phyloP scores from a whole-genome alignment of 2,329 filamentous ascomycete species.

The Trichoderma guizhouense region DNA sequence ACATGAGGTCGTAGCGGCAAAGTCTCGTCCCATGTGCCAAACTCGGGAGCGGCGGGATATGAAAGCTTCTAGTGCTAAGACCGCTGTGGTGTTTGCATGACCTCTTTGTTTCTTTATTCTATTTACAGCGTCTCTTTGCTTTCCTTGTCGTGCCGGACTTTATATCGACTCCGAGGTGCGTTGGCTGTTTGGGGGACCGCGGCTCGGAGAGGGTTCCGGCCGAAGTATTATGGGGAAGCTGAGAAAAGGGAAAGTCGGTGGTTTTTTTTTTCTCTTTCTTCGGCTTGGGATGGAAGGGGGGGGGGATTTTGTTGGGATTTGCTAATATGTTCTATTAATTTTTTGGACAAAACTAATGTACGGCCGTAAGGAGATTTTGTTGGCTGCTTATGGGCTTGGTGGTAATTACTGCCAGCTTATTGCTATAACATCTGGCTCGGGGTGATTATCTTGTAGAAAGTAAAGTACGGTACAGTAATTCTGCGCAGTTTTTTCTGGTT shows the following conservation, averaged over 20 bases:
- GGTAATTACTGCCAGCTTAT: background rate
- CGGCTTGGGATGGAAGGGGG: background rate
- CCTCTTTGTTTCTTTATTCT: background rate
- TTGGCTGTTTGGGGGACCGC: background rate
- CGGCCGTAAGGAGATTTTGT: background rate
- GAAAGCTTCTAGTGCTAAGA: background rate
- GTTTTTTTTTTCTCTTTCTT: background rate
- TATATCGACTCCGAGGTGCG: slow-evolving; percentile 10
- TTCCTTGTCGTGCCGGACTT: background rate
- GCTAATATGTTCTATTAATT: background rate
- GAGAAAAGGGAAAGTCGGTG: background rate
- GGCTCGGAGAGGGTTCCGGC: background rate
- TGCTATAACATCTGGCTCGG: background rate
- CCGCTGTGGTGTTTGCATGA: background rate
- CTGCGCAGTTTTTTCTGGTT: background rate
- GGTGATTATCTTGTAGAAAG: background rate
- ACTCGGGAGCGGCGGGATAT: slow-evolving; percentile 8
- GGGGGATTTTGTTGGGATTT: background rate
- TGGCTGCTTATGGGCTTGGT: slow-evolving; percentile 1
- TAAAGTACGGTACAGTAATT: background rate
- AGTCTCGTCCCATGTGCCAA: background rate
- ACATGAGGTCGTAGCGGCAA: background rate
- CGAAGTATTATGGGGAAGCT: background rate
- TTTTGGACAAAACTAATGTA: background rate
- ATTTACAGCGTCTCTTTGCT: background rate